Evolutionary conservation across 345 rosid genomes (phyloP).

Genomic region (Eutrema japonicum): DNA sequence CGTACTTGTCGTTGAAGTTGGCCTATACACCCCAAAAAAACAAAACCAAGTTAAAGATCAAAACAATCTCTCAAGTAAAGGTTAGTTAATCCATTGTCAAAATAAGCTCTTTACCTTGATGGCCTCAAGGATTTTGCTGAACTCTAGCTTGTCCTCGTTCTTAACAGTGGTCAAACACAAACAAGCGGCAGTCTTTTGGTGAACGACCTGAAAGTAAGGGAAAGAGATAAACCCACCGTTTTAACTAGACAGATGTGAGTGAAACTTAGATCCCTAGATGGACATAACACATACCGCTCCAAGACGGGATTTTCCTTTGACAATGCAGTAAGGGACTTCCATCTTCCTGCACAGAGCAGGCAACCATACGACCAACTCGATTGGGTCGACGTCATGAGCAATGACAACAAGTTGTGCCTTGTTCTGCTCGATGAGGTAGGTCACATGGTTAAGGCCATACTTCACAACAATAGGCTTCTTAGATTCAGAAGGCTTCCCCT

Average conservation of each 20-base stretch:
- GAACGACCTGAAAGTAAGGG: constrained; percentile 52
- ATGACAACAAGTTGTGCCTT: constrained; percentile 78
- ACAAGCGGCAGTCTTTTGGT: constrained; percentile 66
- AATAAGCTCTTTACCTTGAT: constrained; percentile 55
- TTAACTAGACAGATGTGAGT: not conserved
- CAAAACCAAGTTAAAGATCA: constrained; percentile 10
- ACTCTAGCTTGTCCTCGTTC: constrained; percentile 81
- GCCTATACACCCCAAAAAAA: constrained; percentile 46
- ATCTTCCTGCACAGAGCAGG: constrained; percentile 88
- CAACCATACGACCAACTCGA: constrained; percentile 85
- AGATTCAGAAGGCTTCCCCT: constrained; percentile 62
- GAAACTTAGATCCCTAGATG: not conserved
- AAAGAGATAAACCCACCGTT: not conserved
- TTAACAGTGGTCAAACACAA: constrained; percentile 76
- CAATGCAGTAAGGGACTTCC: constrained; percentile 87
- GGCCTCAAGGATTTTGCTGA: constrained; percentile 77
- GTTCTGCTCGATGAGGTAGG: constrained; percentile 82
- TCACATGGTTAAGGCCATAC: constrained; percentile 75
- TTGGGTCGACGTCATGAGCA: constrained; percentile 88
- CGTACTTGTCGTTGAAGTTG: constrained; percentile 74
- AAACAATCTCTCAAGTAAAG: not conserved
- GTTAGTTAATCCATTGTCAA: not conserved
- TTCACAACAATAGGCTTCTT: constrained; percentile 78
- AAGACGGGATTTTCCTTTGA: constrained; percentile 77
- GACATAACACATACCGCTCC: constrained; percentile 53